These are phyloP conservation scores for Ceratocystis papillata DNA, from an alignment of 2,329 filamentous ascomycete genomes.

Conservation along the genomic window DNA sequence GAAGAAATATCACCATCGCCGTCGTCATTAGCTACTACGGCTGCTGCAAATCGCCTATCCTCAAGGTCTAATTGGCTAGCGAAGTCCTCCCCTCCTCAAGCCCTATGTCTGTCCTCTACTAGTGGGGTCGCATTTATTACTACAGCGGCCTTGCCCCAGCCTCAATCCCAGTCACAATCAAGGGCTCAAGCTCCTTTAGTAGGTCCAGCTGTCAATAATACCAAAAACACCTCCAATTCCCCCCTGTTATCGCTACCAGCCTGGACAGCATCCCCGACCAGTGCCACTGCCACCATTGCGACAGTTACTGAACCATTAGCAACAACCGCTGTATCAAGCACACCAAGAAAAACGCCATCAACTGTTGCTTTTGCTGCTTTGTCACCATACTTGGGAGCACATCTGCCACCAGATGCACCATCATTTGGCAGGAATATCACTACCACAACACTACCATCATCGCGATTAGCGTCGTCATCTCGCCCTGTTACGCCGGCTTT, in stretches of 20 bases:
- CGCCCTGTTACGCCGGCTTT: not conserved
- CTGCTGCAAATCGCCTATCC: not conserved
- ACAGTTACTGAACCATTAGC: not conserved
- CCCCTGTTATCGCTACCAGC: not conserved
- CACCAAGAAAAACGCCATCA: not conserved
- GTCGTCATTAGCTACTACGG: not conserved
- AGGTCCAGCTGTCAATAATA: not conserved
- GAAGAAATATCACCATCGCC: not conserved
- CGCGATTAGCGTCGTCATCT: slow-evolving; percentile 15
- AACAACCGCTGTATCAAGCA: not conserved
- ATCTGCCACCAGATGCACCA: not conserved
- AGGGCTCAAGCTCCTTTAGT: slow-evolving; percentile 15
- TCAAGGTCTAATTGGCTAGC: not conserved
- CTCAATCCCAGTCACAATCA: not conserved
- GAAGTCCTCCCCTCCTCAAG: not conserved
- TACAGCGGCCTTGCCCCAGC: not conserved
- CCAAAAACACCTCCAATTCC: not conserved
- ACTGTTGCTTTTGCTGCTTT: not conserved
- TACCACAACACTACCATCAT: slow-evolving; percentile 8
- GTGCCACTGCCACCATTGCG: not conserved
- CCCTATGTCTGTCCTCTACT: not conserved
- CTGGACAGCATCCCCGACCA: not conserved
- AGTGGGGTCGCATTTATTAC: not conserved
- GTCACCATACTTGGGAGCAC: not conserved
- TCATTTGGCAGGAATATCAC: not conserved